Evolutionary conservation across 352 stramenopile genomes (phyloP).

Genomic region (Halophytophthora batemanensis): DNA sequence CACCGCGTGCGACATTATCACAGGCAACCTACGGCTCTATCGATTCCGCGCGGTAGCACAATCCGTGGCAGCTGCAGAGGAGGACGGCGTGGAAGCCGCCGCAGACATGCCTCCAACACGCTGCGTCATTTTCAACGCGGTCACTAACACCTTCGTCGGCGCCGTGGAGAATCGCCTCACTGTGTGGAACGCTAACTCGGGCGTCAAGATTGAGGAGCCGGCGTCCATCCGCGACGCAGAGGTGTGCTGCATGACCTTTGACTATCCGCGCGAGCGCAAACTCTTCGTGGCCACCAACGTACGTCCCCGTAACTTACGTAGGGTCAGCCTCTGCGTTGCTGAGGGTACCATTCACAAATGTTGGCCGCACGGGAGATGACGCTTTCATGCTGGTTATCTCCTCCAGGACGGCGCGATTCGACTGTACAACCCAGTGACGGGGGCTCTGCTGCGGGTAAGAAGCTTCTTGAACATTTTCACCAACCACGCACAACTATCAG

Average conservation of each 20-base stretch:
- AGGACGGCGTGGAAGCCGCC: constrained; percentile 23
- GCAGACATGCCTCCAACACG: constrained; percentile 23
- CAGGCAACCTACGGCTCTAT: constrained; percentile 49
- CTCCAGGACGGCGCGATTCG: constrained; percentile 57
- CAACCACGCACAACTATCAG: no score
- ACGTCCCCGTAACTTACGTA: constrained; percentile 10
- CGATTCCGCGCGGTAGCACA: constrained; percentile 47
- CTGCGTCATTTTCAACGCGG: constrained; percentile 52
- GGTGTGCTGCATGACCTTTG: constrained; percentile 58
- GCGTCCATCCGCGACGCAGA: constrained; percentile 44
- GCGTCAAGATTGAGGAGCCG: constrained; percentile 50
- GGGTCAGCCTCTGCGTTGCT: not conserved
- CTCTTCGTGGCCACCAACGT: constrained; percentile 69
- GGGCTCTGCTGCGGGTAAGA: constrained; percentile 41
- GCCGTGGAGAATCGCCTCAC: constrained; percentile 56
- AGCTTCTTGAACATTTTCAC: no score
- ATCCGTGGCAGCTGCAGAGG: constrained; percentile 7
- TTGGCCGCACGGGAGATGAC: not conserved
- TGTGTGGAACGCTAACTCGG: constrained; percentile 67
- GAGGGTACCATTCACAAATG: not conserved
- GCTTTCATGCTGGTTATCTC: not conserved
- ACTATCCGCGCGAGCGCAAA: constrained; percentile 60
- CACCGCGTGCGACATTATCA: constrained; percentile 43
- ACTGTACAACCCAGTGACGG: constrained; percentile 70
- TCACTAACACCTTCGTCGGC: constrained; percentile 62